phyloP scores from a whole-genome alignment of 305 asterid genomes.

The Fraxinus nigra region DNA sequence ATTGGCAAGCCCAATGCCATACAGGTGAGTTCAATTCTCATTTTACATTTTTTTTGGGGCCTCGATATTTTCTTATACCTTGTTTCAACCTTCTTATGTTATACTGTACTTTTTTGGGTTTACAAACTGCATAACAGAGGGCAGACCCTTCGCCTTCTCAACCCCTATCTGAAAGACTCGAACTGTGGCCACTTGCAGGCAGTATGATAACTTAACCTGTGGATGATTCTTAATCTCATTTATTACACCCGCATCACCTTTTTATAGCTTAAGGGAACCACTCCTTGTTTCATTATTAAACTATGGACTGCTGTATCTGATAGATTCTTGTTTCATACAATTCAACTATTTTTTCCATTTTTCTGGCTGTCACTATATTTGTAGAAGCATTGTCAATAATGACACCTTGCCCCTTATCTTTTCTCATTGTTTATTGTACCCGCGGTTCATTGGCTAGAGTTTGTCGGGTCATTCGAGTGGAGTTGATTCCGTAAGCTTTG shows the following conservation, averaged over 20 bases:
- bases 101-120: background rate
- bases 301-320: slow-evolving; percentile 8
- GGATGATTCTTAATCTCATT: background rate
- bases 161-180: slow-evolving; percentile 5
- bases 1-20: slow-evolving; percentile 98
- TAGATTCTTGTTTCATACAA: slow-evolving; percentile 6
- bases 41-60: slow-evolving; percentile 13
- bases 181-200: slow-evolving; percentile 13
- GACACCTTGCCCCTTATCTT: slow-evolving; percentile 12
- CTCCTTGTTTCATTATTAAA: slow-evolving; percentile 7
- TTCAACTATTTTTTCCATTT: slow-evolving; percentile 5
- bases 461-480: slow-evolving; percentile 99
- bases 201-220: slow-evolving; percentile 10
- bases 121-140: slow-evolving; percentile 9
- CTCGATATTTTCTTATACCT: background rate
- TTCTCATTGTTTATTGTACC: too few relatives aligned
- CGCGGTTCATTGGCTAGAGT: slow-evolving; percentile 64
- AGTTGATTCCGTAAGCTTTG: slow-evolving; percentile 96
- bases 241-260: background rate
- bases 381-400: slow-evolving; percentile 21
- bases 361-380: background rate
- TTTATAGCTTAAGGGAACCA: slow-evolving; percentile 16
- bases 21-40: slow-evolving; percentile 59
- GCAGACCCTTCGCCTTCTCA: slow-evolving; percentile 11
- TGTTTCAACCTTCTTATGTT: background rate